Base-by-base conservation (phyloP, 345 rosid genomes). In the Nephelium lappaceum region DNA sequence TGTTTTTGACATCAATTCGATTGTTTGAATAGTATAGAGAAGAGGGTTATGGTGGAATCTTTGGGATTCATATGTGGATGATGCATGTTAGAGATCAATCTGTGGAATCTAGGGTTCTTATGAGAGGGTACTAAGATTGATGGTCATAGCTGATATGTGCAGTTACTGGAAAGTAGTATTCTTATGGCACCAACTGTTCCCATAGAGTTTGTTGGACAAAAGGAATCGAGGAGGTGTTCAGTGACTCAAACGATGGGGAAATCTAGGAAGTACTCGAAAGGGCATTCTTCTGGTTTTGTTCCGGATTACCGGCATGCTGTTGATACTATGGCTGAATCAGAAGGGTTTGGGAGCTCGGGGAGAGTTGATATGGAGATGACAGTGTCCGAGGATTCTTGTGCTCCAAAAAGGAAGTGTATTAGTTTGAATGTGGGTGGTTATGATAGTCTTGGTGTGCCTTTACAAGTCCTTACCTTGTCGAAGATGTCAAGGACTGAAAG, bases 321-420 rank as follows among this genome's bases (percentile, higher is more conserved):
- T 67, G 93, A 89, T 81, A 89, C 92, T 24, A 87, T 86, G 84
- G 88, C 82, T 71, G 95, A 92, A 78, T 89, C 94, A 1, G 96
- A 91, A 82, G 97, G 90, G 11, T 85, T 84, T 81, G 95, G 95
- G 63, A 87, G 88, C 84, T 90, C 89, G 2, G 92, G 91, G 18
- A 86, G 89, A 57, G 77, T 86, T 71, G 88, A 88, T 51, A 74
- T 69, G 19, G 92, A 87, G 83, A 84, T 86, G 86, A 86, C 88
- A 2, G 92, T 77, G 38, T 92, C 97, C 0, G 91, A 87, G 81
- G 93, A 86, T 82, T 86, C 89, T 0, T 86, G 72, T 77, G 93
- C 86, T 61, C 88, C 77, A 38, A 86, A 87, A 77, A 89, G 89
- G 85, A 88, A 88, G 78, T 84, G 90, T 83, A 82, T 91, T 71